Evolutionary conservation across 2,329 filamentous ascomycete species (phyloP).

Genomic region (Aspergillus ibericus): DNA sequence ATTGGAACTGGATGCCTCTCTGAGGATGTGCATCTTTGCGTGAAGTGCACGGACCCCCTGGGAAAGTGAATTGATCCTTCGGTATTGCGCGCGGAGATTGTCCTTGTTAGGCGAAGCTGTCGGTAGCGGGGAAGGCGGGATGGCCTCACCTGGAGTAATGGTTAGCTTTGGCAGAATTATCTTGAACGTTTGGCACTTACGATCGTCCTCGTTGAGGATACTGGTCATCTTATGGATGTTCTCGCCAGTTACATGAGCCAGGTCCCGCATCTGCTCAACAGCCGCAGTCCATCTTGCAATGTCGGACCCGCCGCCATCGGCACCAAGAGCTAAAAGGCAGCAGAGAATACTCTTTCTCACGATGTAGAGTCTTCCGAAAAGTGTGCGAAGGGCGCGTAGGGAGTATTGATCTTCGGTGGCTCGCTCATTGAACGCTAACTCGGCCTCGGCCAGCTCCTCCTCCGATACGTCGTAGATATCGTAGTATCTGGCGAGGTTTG

Average conservation of each 20-base stretch:
- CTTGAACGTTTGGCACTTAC: constrained; percentile 57
- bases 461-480: constrained; percentile 82
- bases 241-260: constrained; percentile 62
- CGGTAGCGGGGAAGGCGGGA: constrained; percentile 57
- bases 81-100: constrained; percentile 79
- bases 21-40: constrained; percentile 87
- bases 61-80: constrained; percentile 83
- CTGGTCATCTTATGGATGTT: constrained; percentile 66
- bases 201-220: constrained; percentile 77
- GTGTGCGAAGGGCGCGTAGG: constrained; percentile 75
- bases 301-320: constrained; percentile 74
- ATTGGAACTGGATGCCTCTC: constrained; percentile 81
- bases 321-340: constrained; percentile 82
- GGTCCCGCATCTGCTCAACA: constrained; percentile 68
- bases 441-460: constrained; percentile 70
- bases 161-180: constrained; percentile 17
- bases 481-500: constrained; percentile 87
- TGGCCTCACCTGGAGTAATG: constrained; percentile 37
- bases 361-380: constrained; percentile 76
- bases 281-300: constrained; percentile 76
- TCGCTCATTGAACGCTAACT: constrained; percentile 62
- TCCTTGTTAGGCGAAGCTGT: constrained; percentile 75
- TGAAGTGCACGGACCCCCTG: constrained; percentile 88
- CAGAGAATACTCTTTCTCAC: constrained; percentile 84
- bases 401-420: constrained; percentile 75